Conservation (phyloP, 2,329 filamentous ascomycete species). For the Xylariaceae sp. region DNA sequence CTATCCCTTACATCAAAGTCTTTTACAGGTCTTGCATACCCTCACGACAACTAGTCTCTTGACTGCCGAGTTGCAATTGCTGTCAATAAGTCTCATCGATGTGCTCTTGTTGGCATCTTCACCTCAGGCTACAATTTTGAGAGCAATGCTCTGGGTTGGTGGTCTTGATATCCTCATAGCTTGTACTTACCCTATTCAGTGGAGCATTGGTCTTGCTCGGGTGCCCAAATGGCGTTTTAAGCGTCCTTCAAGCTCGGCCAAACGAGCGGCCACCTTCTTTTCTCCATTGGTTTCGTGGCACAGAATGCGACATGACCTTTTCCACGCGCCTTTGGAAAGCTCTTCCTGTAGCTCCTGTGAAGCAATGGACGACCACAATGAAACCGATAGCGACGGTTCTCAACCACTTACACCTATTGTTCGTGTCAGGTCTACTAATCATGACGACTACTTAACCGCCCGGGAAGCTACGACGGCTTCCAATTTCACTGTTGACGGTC, state of each 20-base stretch:
- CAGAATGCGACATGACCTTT: slow-evolving; percentile 40
- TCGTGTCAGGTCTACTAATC: slow-evolving; percentile 18
- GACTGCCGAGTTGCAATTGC: slow-evolving; percentile 79
- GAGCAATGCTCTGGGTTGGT: slow-evolving; percentile 80
- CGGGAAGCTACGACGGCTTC: slow-evolving; percentile 6
- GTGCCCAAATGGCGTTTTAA: slow-evolving; percentile 90
- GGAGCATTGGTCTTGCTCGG: slow-evolving; percentile 80
- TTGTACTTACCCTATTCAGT: slow-evolving; percentile 71
- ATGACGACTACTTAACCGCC: slow-evolving; percentile 13
- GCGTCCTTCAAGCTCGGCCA: slow-evolving; percentile 41
- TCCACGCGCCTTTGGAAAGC: slow-evolving; percentile 29
- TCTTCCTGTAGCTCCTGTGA: slow-evolving; percentile 33
- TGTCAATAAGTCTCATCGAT: slow-evolving; percentile 79
- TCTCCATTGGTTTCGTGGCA: slow-evolving; percentile 44
- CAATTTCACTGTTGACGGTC: slow-evolving; percentile 6
- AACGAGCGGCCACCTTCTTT: slow-evolving; percentile 34
- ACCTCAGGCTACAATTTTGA: slow-evolving; percentile 80
- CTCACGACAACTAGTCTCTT: slow-evolving; percentile 87
- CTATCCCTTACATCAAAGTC: slow-evolving; percentile 78
- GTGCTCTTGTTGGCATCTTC: slow-evolving; percentile 72
- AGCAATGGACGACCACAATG: slow-evolving; percentile 28
- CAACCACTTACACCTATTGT: slow-evolving; percentile 8
- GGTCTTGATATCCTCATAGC: slow-evolving; percentile 70
- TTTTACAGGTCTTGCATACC: slow-evolving; percentile 70
- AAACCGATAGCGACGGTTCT: slow-evolving; percentile 21